A percentile compares a stretch with the other conserved stretches of the same genome.
phyloP scores from a whole-genome alignment of 192 early-diverging fungal species.

The Coemansia umbellata region DNA sequence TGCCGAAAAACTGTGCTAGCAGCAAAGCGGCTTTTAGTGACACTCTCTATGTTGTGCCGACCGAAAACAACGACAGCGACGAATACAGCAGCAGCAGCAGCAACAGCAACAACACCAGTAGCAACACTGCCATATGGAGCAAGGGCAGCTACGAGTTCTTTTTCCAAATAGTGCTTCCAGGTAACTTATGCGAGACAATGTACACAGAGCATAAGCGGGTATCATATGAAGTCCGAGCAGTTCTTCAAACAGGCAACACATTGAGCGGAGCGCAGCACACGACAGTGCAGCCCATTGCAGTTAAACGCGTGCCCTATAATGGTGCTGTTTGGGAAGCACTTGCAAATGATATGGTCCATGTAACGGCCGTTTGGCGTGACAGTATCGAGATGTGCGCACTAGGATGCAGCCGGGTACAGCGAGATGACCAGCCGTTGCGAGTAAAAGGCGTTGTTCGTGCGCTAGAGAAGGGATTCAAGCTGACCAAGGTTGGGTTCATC shows the following conservation, averaged over 20 bases:
- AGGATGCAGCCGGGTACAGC: slow-evolving; percentile 48
- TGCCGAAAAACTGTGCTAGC: neutral
- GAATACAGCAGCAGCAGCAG: neutral
- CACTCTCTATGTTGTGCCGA: neutral
- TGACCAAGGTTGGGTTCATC: slow-evolving; percentile 41
- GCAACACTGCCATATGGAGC: slow-evolving; percentile 9
- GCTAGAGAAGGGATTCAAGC: slow-evolving; percentile 39
- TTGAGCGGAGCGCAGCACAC: slow-evolving; percentile 18
- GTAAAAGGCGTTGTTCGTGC: slow-evolving; percentile 41
- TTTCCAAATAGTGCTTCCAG: slow-evolving; percentile 42
- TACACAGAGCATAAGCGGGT: slow-evolving; percentile 43
- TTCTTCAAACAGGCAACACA: slow-evolving; percentile 6
- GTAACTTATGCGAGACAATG: slow-evolving; percentile 47
- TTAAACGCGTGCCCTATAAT: slow-evolving; percentile 44
- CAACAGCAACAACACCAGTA: neutral
- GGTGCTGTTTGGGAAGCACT: slow-evolving; percentile 43
- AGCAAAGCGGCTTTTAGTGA: neutral
- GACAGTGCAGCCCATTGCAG: slow-evolving; percentile 26
- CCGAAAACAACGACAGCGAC: slow-evolving; percentile 1
- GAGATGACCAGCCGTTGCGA: slow-evolving; percentile 33
- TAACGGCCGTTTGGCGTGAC: slow-evolving; percentile 43
- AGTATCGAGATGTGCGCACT: slow-evolving; percentile 46
- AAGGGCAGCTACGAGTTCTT: slow-evolving; percentile 43
- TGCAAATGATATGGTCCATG: slow-evolving; percentile 40
- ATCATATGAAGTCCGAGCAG: slow-evolving; percentile 39